Evolutionary conservation across 331 rosid species (phyloP).

Genomic region (Dryas integrifolia): DNA sequence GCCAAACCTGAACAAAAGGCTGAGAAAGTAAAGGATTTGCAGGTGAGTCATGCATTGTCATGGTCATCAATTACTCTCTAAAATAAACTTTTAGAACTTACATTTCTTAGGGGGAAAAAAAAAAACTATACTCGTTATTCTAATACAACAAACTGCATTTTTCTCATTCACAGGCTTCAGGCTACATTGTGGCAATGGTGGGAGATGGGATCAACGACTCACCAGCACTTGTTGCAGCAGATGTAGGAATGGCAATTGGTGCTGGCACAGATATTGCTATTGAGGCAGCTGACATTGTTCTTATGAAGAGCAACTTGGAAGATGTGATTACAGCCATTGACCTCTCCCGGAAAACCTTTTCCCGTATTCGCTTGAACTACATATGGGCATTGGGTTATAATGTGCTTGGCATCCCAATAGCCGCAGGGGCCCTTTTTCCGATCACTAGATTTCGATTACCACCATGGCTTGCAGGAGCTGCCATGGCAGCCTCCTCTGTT

Average conservation of each 20-base stretch:
- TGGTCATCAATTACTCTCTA: background rate
- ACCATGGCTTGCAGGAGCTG: constrained; percentile 97
- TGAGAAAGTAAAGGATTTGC: constrained; percentile 67
- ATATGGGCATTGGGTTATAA: constrained; percentile 88
- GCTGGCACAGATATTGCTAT: constrained; percentile 95
- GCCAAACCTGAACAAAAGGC: constrained; percentile 81
- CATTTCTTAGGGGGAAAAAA: background rate
- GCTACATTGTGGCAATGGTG: constrained; percentile 77
- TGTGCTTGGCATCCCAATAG: constrained; percentile 78
- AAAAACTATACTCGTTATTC: background rate
- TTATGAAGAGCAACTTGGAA: constrained; percentile 87
- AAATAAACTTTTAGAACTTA: background rate
- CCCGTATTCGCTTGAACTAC: constrained; percentile 74
- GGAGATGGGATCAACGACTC: constrained; percentile 95
- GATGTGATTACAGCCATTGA: constrained; percentile 88
- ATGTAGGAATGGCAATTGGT: constrained; percentile 93
- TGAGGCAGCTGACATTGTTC: constrained; percentile 94
- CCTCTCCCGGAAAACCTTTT: constrained; percentile 73
- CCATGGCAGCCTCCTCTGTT: constrained; percentile 96
- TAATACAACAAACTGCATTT: background rate
- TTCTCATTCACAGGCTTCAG: constrained; percentile 42
- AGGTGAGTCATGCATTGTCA: constrained; percentile 39
- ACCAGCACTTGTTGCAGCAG: constrained; percentile 87
- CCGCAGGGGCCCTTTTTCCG: constrained; percentile 78
- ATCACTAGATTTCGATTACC: constrained; percentile 70